A percentile compares a stretch with the other conserved stretches of the same genome.
Conservation (phyloP, 257 asterid species). For the Penstemon eatonii region DNA sequence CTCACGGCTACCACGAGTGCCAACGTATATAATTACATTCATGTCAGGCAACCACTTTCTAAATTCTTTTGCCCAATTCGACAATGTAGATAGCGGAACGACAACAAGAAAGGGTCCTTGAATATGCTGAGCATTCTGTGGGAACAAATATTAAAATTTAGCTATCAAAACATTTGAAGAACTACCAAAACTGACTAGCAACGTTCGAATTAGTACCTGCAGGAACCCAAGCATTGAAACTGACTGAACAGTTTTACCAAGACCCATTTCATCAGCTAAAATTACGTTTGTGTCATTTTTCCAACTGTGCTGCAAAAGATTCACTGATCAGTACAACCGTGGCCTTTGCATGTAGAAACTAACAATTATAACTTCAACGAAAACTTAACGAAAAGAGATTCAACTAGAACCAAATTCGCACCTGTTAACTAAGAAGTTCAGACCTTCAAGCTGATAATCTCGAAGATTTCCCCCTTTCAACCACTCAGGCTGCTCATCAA, state of each 20-base stretch:
- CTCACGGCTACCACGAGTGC: constrained; percentile 99
- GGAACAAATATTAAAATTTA: constrained; percentile 27
- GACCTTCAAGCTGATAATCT: constrained; percentile 99
- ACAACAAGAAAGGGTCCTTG: constrained; percentile 98
- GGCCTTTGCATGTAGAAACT: constrained; percentile 16
- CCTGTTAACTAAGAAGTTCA: constrained; percentile 97
- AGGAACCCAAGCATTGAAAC: constrained; percentile 98
- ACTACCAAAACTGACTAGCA: constrained; percentile 17
- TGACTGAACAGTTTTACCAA: constrained; percentile 97
- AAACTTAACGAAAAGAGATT: constrained; percentile 16
- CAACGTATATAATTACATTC: constrained; percentile 90
- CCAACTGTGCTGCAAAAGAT: constrained; percentile 81
- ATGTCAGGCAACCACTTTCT: constrained; percentile 90
- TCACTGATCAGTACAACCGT: constrained; percentile 45
- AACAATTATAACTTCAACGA: constrained; percentile 22
- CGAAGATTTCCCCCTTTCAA: constrained; percentile 96
- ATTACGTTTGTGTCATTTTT: constrained; percentile 97
- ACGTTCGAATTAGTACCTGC: constrained; percentile 55
- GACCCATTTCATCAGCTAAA: constrained; percentile 99
- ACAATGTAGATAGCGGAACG: constrained; percentile 92
- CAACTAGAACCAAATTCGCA: constrained; percentile 42
- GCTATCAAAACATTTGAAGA: constrained; percentile 17
- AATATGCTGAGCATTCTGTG: constrained; percentile 91
- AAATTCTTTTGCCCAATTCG: constrained; percentile 99
- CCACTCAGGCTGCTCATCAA: constrained; percentile 99